A percentile compares a stretch with the other conserved stretches of the same genome.
phyloP scores from a whole-genome alignment of 2,329 filamentous ascomycete genomes.

The Fusarium abutilonis region DNA sequence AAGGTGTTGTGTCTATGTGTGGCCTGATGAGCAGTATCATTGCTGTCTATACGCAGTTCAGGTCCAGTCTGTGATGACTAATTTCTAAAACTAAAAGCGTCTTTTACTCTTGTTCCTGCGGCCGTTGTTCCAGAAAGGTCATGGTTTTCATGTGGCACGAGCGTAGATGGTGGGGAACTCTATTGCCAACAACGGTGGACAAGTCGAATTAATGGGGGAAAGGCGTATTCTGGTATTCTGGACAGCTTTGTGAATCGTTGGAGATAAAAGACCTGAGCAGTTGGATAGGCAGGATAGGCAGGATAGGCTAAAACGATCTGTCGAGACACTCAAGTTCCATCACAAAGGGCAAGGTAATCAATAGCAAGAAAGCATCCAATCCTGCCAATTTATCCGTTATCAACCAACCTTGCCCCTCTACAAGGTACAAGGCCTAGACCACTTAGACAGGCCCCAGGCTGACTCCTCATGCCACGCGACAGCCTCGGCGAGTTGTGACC shows the following conservation, averaged over 20 bases:
- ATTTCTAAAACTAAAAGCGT: conserved; percentile 8
- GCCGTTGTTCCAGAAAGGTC: conserved; percentile 20
- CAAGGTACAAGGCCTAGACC: conserved; percentile 10
- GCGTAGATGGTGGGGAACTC: conserved; percentile 9
- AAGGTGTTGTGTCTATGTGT: conserved; percentile 13
- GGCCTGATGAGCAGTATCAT: conserved; percentile 22
- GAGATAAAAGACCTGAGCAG: too few relatives aligned
- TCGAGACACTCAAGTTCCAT: too few relatives aligned
- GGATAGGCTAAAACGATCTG: too few relatives aligned
- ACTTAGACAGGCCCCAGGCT: neutral
- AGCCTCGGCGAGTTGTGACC: neutral
- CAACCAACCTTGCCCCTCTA: neutral
- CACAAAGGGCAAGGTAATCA: too few relatives aligned
- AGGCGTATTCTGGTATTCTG: neutral
- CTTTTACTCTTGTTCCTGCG: neutral
- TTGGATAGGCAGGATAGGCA: too few relatives aligned
- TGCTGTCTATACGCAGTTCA: conserved; percentile 5
- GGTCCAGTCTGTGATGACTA: neutral
- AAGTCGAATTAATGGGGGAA: neutral
- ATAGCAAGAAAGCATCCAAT: neutral
- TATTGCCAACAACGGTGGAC: conserved; percentile 5
- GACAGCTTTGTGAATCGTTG: too few relatives aligned
- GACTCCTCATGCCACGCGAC: conserved; percentile 18
- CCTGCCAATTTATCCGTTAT: conserved; percentile 9
- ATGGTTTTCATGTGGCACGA: conserved; percentile 6